Evolutionary conservation across 1,139 yeast species (phyloP), one percentile per base, ranked within the genome.

Genomic region (Taphrina betulina): DNA sequence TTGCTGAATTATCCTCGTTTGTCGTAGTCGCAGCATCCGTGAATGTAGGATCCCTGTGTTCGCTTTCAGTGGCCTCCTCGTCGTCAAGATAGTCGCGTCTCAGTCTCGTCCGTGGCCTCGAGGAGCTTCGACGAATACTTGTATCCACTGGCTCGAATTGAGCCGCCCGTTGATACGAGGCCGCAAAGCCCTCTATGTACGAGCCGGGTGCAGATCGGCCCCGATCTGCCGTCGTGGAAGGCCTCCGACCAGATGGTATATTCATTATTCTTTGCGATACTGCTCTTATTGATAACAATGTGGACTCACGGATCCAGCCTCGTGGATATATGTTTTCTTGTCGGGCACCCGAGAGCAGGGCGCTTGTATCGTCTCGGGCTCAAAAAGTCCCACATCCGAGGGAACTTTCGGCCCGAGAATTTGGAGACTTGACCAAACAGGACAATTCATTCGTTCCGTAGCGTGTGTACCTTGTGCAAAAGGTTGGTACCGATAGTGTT

Each of bases 111-210:
- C 17, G 42, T 5, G 36, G 38, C 8, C 12, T 35, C 28, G n/a
- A n/a, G 17, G 38, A 37, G 23, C 23, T 28, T 23, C 54, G 29
- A 14, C 44, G 36, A 34, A 10, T 24, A 16, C 43, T 38, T 19
- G 45, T 38, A 24, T 33, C 54, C n/a, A 46, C 53, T 10, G 54
- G 19, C 14, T 42, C 48, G 17, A 42, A 42, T n/a, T n/a, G 29
- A 26, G 31, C 23, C 1, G 54, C 45, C 23, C 54, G 19, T 22
- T 42, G 38, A n/a, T 38, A 42, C 22, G 54, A 50, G 14, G 54
- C 44, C 5, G 54, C 54, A 20, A 50, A 42, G 5, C 54, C 46
- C 23, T 50, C 54, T 14, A 50, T 37, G 17, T 35, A 50, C 16
- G 54, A 50, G 3, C 38, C 38, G 2, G 48, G 29, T 2, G 26